Base-by-base conservation (phyloP, 73 alveolate species). In the Paramecium tetraurelia region DNA sequence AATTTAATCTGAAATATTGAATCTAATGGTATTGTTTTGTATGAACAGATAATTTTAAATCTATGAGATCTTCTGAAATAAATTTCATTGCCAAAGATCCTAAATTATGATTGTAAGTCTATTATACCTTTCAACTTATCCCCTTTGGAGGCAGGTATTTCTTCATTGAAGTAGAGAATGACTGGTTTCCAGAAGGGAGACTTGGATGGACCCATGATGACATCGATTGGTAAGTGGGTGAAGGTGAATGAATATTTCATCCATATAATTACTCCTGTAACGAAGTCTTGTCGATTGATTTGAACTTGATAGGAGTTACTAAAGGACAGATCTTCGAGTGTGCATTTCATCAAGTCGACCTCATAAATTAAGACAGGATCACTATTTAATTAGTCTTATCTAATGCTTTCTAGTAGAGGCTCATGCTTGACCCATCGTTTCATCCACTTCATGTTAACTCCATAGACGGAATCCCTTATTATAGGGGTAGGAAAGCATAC, bases 371-470 rank as follows among this genome's bases (percentile, higher is more conserved):
- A 53, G 31, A 95, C 94, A 8, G 86, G 58, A 92, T 93, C 90
- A 46, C 96, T 35, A 83, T 92, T 92, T 43, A 92, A 93, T 71
- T 85, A 40, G 38, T 94, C 75, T 31, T 72, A 80, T 29, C 94
- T 92, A 43, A 95, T 93, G 44, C 84, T 71, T 69, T 96, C 99
- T 35, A 97, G 92, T 12, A 95, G 72, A 35, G 99, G 99, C 76
- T 97, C 98, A 40, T 69, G 93, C 41, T 92, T 40, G 36, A 85
- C 71, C 59, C 96, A 89, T 12, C 43, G 58, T 59, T 92, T 85
- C 89, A 97, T 59, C 92, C 96, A 86, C 53, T 96, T 86, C 99
- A 97, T 97, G 85, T 97, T 95, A 10, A 96, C 96, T 40, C 97
- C 98, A 89, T 97, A 96, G 59, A 96, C 97, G 76, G 48, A 35